Percentiles rank a stretch among this genome's conserved stretches.
Conservation (phyloP, 1,284 basidiomycete species). For the Rhodotorula mucilaginosa region DNA sequence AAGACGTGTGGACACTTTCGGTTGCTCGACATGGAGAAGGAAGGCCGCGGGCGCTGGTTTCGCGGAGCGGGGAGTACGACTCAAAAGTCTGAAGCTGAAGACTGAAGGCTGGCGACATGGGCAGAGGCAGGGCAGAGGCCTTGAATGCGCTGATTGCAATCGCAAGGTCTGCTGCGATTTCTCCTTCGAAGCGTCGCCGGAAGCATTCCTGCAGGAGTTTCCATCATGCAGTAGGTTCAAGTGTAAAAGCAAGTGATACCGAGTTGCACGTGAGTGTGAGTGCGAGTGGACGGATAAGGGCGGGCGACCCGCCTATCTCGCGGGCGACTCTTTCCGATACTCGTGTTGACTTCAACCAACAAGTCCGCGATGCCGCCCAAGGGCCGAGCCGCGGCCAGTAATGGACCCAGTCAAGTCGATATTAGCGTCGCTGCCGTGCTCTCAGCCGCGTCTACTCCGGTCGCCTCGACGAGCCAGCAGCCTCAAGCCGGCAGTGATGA, state of each 20-base stretch:
- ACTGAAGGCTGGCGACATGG: not conserved
- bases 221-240: no score
- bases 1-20: constrained; percentile 81
- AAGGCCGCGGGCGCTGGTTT: constrained; percentile 33
- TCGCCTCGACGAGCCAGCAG: not conserved
- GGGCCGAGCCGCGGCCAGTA: not conserved
- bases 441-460: not conserved
- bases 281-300: no score
- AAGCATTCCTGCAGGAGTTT: no score
- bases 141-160: no score
- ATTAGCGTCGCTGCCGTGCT: not conserved
- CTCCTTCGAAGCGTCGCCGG: no score
- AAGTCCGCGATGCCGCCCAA: not conserved
- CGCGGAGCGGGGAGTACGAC: not conserved
- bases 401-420: not conserved
- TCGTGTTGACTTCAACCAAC: no score
- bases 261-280: no score
- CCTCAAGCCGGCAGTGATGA: not conserved
- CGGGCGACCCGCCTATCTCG: no score
- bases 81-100: not conserved
- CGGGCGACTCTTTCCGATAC: no score
- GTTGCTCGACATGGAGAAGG: constrained; percentile 59
- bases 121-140: no score
- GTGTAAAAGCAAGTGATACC: no score
- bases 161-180: no score